phyloP scores from a whole-genome alignment of 176 grass and related monocot species.

The Rhynchospora tenuis region DNA sequence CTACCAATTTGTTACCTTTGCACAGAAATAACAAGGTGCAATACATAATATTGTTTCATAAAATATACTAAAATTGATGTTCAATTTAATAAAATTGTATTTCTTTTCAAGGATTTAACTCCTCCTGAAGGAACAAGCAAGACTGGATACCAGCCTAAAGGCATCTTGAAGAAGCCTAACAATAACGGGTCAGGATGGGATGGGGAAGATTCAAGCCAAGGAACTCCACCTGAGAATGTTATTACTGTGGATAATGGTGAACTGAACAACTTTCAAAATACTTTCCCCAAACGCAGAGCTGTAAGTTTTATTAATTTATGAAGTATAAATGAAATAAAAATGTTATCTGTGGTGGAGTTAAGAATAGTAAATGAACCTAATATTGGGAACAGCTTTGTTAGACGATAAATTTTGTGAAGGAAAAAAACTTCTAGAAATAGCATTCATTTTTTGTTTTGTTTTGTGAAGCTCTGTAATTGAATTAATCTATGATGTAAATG shows the following conservation, averaged over 20 bases:
- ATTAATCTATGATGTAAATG: neutral
- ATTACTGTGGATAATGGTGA: neutral
- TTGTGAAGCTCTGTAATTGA: neutral
- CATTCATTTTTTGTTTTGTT: too few relatives aligned
- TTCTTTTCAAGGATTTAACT: neutral
- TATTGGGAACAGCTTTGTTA: neutral
- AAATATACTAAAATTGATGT: neutral
- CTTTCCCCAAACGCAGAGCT: neutral
- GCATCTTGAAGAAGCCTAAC: slow-evolving; percentile 13
- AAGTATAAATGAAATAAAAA: neutral
- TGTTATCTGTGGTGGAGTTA: neutral
- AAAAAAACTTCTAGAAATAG: neutral
- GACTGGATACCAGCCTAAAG: neutral
- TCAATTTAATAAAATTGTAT: neutral
- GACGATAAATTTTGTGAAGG: neutral
- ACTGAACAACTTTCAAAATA: neutral
- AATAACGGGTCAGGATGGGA: neutral
- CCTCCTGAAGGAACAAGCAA: neutral
- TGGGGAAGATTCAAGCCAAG: neutral
- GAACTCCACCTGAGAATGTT: slow-evolving; percentile 14
- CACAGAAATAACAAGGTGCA: neutral
- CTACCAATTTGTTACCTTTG: neutral
- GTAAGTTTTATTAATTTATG: slow-evolving; percentile 3
- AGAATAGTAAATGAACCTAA: neutral
- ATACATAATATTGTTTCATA: neutral